Base-by-base conservation (phyloP, 75 land plant genomes). In the Chamaecyparis obtusa region DNA sequence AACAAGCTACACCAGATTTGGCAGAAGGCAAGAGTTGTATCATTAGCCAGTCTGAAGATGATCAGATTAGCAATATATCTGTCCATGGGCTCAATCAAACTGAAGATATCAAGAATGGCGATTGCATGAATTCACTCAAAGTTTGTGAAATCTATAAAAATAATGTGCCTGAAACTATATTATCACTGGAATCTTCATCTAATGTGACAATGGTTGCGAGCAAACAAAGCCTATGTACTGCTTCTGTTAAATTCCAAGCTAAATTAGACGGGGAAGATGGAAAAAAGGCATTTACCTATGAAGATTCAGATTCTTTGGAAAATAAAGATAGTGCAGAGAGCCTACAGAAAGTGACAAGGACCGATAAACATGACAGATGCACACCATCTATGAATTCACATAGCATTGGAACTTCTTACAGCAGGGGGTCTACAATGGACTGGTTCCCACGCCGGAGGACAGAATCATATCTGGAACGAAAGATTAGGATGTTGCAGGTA, bases 381-480 rank as follows among this genome's bases (percentile, higher is more conserved):
- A 74, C 76, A 32, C 76, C 36, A 74, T 74, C 39, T 46, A 35
- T 39, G 55, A 54, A 33, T 35, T 84, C 67, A 15, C 19, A 14
- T 8, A 84, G 16, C 10, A 32, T 55, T 51, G 27, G n/a, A 11
- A 17, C 84, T 49, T 36, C 80, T 77, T 77, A 77, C 39, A 8
- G 3, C 1, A 24, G 11, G 13, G 8, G n/a, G 44, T 90, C 94
- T 83, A 95, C 97, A 1, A 16, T 93, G 51, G 92, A 92, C 36
- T 97, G 99, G 99, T 94, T 95, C 67, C 99, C 99, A 1, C 90
- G 99, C 21, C 91, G 91, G 86, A 96, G 94, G 88, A 91, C 93
- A 32, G 97, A 95, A 41, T 92, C 99, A 5, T 96, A 86, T 79
- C 89, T 97, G 81, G 92, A 93, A 75, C 92, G 96, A 83, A 97